These are phyloP conservation scores for Candida argentea DNA, from an alignment of 805 yeast genomes.

Conservation along the genomic window DNA sequence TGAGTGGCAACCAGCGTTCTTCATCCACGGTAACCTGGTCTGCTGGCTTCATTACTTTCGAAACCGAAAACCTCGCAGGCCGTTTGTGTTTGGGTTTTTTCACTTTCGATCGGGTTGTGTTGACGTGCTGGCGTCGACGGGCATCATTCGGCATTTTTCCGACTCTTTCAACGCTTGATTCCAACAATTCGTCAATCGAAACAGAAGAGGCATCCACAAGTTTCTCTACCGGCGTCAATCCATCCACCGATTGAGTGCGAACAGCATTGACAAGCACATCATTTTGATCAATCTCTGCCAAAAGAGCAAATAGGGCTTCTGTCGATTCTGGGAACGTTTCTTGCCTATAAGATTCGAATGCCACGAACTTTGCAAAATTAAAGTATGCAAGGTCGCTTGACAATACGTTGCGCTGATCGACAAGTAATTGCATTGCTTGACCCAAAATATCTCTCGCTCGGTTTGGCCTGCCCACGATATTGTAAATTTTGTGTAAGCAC, in stretches of 20 bases:
- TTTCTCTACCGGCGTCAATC: slow-evolving; percentile 11
- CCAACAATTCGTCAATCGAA: slow-evolving; percentile 21
- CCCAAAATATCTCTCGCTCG: neutral
- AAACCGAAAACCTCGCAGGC: slow-evolving; percentile 18
- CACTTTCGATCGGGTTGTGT: slow-evolving; percentile 1
- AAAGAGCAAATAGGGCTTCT: slow-evolving; percentile 12
- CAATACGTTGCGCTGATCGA: neutral
- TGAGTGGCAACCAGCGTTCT: slow-evolving; percentile 89
- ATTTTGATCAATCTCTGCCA: slow-evolving; percentile 8
- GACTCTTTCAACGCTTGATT: slow-evolving; percentile 17
- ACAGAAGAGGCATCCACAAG: slow-evolving; percentile 8
- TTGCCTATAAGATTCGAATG: slow-evolving; percentile 16
- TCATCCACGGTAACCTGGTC: slow-evolving; percentile 24
- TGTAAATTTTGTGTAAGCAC: slow-evolving; percentile 3
- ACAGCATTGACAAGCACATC: slow-evolving; percentile 18
- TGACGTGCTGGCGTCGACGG: slow-evolving; percentile 11
- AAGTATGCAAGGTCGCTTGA: slow-evolving; percentile 9
- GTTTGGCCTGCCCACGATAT: neutral
- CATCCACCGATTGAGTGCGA: slow-evolving; percentile 10
- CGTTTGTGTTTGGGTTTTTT: slow-evolving; percentile 16
- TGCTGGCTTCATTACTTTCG: slow-evolving; percentile 17
- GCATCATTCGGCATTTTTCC: no score
- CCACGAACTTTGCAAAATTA: slow-evolving; percentile 20
- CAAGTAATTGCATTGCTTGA: neutral
- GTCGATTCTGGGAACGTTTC: slow-evolving; percentile 7